Evolutionary conservation across 2,329 filamentous ascomycete species (phyloP).

Genomic region (Talaromyces marneffei): DNA sequence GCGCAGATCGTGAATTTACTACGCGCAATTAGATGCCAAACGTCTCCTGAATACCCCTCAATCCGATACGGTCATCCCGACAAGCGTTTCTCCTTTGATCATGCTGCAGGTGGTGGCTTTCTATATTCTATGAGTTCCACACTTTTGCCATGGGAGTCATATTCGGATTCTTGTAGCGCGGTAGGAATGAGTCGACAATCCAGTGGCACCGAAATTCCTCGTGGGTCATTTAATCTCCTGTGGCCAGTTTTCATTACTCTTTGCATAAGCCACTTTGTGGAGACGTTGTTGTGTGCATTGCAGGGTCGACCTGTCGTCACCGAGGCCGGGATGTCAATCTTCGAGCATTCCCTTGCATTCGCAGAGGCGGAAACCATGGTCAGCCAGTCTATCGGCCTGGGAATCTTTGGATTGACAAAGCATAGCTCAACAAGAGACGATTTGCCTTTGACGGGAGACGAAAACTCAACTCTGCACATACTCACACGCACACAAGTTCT

Average conservation of each 20-base stretch:
- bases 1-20: conserved; percentile 65
- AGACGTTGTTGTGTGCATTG: conserved; percentile 80
- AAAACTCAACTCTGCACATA: conserved; percentile 32
- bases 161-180: conserved; percentile 67
- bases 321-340: conserved; percentile 92
- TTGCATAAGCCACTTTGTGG: conserved; percentile 74
- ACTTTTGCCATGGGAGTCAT: conserved; percentile 67
- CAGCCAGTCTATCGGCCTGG: conserved; percentile 69
- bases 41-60: conserved; percentile 63
- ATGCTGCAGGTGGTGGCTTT: conserved; percentile 62
- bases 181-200: conserved; percentile 62
- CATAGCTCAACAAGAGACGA: conserved; percentile 40
- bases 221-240: conserved; percentile 67
- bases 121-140: conserved; percentile 67
- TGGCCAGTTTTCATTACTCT: conserved; percentile 50
- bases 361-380: conserved; percentile 90
- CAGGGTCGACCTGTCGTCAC: conserved; percentile 73
- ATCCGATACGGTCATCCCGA: conserved; percentile 64
- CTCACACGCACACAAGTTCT: conserved; percentile 55
- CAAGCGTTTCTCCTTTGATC: conserved; percentile 62
- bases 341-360: conserved; percentile 93
- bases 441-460: conserved; percentile 32
- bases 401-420: conserved; percentile 53
- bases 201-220: conserved; percentile 52
- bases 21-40: conserved; percentile 88